Percentiles rank a stretch among this genome's conserved stretches.
Evolutionary conservation across 2,329 filamentous ascomycete species (phyloP).

Genomic region (Nigrospora oryzae): DNA sequence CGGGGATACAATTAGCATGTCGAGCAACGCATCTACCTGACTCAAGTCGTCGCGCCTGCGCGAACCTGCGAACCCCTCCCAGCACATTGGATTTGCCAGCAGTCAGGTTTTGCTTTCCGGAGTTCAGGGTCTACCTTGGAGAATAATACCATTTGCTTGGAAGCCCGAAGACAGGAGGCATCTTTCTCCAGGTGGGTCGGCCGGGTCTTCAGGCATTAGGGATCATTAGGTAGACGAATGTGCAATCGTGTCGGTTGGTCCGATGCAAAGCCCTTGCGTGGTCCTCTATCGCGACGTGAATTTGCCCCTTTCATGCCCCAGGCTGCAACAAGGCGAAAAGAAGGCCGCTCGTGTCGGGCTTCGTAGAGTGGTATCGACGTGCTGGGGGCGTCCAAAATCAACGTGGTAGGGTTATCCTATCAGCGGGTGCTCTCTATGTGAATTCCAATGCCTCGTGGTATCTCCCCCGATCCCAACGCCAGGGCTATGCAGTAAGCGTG

Average conservation of each 20-base stretch:
- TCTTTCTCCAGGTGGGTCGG: neutral
- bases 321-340: too few relatives aligned
- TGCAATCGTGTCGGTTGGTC: constrained; percentile 1
- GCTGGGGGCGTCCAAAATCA: too few relatives aligned
- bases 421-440: neutral
- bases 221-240: constrained; percentile 1
- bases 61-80: too few relatives aligned
- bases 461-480: neutral
- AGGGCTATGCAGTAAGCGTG: neutral
- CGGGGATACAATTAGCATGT: too few relatives aligned
- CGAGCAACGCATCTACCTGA: too few relatives aligned
- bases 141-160: constrained; percentile 4
- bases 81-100: too few relatives aligned
- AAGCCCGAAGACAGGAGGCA: neutral
- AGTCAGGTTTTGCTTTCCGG: neutral
- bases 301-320: too few relatives aligned
- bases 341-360: too few relatives aligned
- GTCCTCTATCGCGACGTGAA: too few relatives aligned
- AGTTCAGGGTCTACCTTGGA: neutral
- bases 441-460: neutral
- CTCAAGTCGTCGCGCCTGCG: too few relatives aligned
- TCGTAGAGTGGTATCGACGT: too few relatives aligned
- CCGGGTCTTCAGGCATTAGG: constrained; percentile 1
- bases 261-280: neutral
- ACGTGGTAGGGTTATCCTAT: too few relatives aligned